phyloP scores from a whole-genome alignment of 768 basidiomycete genomes.

The Postia placenta region DNA sequence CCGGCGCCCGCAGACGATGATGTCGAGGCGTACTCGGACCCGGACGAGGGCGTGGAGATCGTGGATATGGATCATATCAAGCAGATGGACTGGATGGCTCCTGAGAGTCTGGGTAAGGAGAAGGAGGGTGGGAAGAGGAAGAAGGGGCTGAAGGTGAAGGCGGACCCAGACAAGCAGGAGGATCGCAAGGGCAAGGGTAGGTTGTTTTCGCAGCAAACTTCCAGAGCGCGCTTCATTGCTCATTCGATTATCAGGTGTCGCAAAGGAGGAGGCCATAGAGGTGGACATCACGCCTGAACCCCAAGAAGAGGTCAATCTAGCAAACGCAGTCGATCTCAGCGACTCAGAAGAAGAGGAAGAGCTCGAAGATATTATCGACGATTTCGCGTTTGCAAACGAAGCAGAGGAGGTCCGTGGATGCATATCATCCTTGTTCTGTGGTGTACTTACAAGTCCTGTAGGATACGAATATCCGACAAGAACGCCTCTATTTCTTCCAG shows the following conservation, averaged over 20 bases:
- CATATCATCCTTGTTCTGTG: not conserved
- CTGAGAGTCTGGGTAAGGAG: slow-evolving; percentile 55
- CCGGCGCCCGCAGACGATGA: slow-evolving; percentile 37
- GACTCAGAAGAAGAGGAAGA: slow-evolving; percentile 78
- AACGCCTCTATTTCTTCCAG: slow-evolving; percentile 82
- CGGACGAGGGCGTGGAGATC: slow-evolving; percentile 83
- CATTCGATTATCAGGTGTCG: slow-evolving; percentile 6
- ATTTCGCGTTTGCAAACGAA: slow-evolving; percentile 46
- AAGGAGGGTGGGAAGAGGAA: slow-evolving; percentile 26
- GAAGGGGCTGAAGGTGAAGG: slow-evolving; percentile 37
- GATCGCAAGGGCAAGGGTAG: slow-evolving; percentile 29
- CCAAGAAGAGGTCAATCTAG: slow-evolving; percentile 35
- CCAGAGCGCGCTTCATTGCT: no score
- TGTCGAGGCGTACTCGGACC: slow-evolving; percentile 76
- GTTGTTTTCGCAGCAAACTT: slow-evolving; percentile 4
- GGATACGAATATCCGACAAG: slow-evolving; percentile 49
- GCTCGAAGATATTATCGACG: slow-evolving; percentile 68
- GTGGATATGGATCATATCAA: slow-evolving; percentile 75
- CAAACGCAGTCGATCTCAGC: slow-evolving; percentile 62
- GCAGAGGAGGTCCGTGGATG: slow-evolving; percentile 32
- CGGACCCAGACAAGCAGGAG: slow-evolving; percentile 28
- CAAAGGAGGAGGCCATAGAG: slow-evolving; percentile 18
- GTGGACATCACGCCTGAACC: slow-evolving; percentile 14
- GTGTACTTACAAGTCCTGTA: slow-evolving; percentile 17
- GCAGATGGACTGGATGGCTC: slow-evolving; percentile 86